A percentile compares a stretch with the other conserved stretches of the same genome.
Evolutionary conservation across 1,139 yeast species (phyloP).

Genomic region (Geotrichum macrosporum): DNA sequence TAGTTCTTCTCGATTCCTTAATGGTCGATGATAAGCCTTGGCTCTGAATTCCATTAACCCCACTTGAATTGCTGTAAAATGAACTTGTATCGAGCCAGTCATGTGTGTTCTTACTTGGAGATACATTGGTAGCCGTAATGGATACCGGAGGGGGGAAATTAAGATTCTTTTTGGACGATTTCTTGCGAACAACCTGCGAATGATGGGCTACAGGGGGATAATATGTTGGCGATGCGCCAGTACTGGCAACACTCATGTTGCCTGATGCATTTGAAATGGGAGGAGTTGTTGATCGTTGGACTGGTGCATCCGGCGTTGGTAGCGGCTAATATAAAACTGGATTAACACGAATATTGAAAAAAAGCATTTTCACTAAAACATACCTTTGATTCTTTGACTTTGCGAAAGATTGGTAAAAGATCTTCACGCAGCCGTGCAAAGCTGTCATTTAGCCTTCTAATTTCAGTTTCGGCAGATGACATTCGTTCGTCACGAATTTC

Average conservation of each 20-base stretch:
- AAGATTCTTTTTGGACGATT: neutral
- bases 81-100: conserved; percentile 13
- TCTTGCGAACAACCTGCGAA: neutral
- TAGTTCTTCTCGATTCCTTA: conserved; percentile 1
- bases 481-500: conserved; percentile 38
- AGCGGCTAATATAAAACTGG: conserved; percentile 3
- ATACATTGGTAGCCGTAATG: too few relatives aligned
- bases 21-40: too few relatives aligned
- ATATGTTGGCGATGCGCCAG: neutral
- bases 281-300: neutral
- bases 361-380: too few relatives aligned
- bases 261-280: neutral
- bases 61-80: too few relatives aligned
- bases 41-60: too few relatives aligned
- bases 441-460: conserved; percentile 29
- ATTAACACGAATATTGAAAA: too few relatives aligned
- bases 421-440: conserved; percentile 38
- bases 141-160: too few relatives aligned
- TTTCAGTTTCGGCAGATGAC: conserved; percentile 36
- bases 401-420: conserved; percentile 40
- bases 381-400: conserved; percentile 39
- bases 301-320: conserved; percentile 2
- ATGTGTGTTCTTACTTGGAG: conserved; percentile 5
- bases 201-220: neutral
- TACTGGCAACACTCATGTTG: too few relatives aligned